phyloP scores from a whole-genome alignment of 805 yeast species.

The Candida maris region DNA sequence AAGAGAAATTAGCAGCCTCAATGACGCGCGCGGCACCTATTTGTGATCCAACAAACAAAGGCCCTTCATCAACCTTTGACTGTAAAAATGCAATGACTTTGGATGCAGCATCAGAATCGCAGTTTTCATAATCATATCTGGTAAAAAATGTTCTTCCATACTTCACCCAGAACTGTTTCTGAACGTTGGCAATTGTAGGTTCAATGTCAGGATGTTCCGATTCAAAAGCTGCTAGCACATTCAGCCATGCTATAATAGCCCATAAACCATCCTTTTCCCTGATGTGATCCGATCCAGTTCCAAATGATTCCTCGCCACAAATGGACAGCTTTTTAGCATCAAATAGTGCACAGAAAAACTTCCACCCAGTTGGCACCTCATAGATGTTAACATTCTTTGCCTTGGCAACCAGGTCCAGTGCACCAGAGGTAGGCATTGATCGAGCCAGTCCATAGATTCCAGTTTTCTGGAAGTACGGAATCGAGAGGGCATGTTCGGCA shows the following conservation, averaged over 20 bases:
- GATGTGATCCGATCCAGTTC: slow-evolving; percentile 96
- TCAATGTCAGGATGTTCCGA: slow-evolving; percentile 44
- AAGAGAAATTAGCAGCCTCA: slow-evolving; percentile 85
- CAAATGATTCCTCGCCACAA: slow-evolving; percentile 98
- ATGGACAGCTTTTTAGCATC: slow-evolving; percentile 91
- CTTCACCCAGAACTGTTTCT: slow-evolving; percentile 79
- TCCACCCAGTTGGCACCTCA: slow-evolving; percentile 99
- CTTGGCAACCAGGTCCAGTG: slow-evolving; percentile 87
- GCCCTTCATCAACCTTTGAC: slow-evolving; percentile 31
- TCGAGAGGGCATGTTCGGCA: slow-evolving; percentile 82
- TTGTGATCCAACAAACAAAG: slow-evolving; percentile 47
- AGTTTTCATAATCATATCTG: slow-evolving; percentile 89
- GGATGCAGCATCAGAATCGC: slow-evolving; percentile 69
- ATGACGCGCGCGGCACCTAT: slow-evolving; percentile 50
- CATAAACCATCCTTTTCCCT: slow-evolving; percentile 97
- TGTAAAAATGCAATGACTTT: slow-evolving; percentile 57
- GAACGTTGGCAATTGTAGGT: slow-evolving; percentile 71
- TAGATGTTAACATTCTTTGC: slow-evolving; percentile 69
- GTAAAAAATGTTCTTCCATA: slow-evolving; percentile 98
- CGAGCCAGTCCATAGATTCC: slow-evolving; percentile 94
- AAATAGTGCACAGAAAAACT: slow-evolving; percentile 92
- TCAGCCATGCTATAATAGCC: slow-evolving; percentile 98
- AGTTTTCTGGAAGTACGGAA: slow-evolving; percentile 84
- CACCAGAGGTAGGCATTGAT: slow-evolving; percentile 96
- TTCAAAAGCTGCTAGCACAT: slow-evolving; percentile 83